Conservation (phyloP, 495 filamentous ascomycete genomes). For the Trichocladium uniseriatum region DNA sequence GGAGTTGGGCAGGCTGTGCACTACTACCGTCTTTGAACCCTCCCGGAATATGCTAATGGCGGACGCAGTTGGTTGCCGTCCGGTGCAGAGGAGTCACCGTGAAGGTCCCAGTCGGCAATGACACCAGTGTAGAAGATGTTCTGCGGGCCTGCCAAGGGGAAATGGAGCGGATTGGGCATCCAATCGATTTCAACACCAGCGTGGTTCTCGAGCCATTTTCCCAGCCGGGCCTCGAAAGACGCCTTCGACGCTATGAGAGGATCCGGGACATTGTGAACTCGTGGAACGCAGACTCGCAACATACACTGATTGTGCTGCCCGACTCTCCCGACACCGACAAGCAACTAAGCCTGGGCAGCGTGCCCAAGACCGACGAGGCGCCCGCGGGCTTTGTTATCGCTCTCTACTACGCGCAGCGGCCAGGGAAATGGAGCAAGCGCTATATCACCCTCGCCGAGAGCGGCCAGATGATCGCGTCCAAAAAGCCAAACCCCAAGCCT, state of each 20-base stretch:
- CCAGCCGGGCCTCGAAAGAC: conserved; percentile 70
- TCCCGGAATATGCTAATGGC: neutral
- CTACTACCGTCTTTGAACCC: no score
- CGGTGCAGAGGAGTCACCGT: conserved; percentile 54
- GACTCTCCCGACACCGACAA: conserved; percentile 28
- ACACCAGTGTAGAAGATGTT: conserved; percentile 67
- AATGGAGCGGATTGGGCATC: conserved; percentile 34
- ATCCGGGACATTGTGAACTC: conserved; percentile 86
- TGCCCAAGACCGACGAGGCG: conserved; percentile 49
- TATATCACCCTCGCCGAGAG: conserved; percentile 63
- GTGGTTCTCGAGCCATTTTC: conserved; percentile 68
- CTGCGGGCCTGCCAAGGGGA: conserved; percentile 48
- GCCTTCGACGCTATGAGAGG: conserved; percentile 76
- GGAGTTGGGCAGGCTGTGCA: neutral
- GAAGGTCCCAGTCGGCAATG: conserved; percentile 56
- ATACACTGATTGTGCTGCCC: conserved; percentile 49
- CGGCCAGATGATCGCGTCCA: conserved; percentile 68
- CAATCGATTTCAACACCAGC: conserved; percentile 50
- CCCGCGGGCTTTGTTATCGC: conserved; percentile 50
- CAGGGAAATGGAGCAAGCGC: conserved; percentile 79
- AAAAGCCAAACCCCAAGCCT: conserved; percentile 47
- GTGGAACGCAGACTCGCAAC: conserved; percentile 72
- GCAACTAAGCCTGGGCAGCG: conserved; percentile 41
- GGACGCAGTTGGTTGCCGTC: conserved; percentile 35
- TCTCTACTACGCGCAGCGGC: conserved; percentile 70